A percentile compares a stretch with the other conserved stretches of the same genome.
phyloP scores from a whole-genome alignment of 2,329 filamentous ascomycete genomes.

The Cercospora sojina region DNA sequence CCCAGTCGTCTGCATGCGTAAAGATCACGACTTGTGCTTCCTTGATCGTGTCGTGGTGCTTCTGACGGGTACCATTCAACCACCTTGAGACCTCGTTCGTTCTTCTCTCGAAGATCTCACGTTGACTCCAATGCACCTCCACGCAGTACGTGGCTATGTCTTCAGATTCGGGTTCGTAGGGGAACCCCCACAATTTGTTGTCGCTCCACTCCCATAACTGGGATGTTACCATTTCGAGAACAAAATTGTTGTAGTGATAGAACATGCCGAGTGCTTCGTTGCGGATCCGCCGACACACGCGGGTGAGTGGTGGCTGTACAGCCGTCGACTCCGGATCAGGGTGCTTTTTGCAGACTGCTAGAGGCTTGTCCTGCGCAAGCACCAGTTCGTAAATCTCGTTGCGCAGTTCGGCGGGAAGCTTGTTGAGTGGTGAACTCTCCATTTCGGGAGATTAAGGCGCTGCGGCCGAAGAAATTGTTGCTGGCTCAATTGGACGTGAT shows the following conservation, averaged over 20 bases:
- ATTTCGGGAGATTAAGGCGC: not conserved
- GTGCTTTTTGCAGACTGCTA: not conserved
- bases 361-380: not conserved
- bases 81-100: not conserved
- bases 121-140: too few species aligned
- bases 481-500: not conserved
- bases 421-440: conserved; percentile 1
- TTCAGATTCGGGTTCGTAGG: not conserved
- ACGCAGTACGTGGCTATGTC: too few species aligned
- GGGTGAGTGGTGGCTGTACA: not conserved
- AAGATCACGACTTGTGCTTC: not conserved
- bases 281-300: not conserved
- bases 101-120: not conserved
- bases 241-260: not conserved
- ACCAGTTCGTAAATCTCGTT: not conserved
- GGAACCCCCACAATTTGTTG: not conserved
- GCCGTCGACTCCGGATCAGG: not conserved
- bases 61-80: not conserved
- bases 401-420: not conserved
- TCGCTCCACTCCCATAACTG: not conserved
- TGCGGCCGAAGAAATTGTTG: not conserved
- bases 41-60: not conserved
- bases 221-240: not conserved
- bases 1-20: not conserved
- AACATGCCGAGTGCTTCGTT: not conserved